Conservation (phyloP, 257 asterid species). For the Solanum sparsipilum region DNA sequence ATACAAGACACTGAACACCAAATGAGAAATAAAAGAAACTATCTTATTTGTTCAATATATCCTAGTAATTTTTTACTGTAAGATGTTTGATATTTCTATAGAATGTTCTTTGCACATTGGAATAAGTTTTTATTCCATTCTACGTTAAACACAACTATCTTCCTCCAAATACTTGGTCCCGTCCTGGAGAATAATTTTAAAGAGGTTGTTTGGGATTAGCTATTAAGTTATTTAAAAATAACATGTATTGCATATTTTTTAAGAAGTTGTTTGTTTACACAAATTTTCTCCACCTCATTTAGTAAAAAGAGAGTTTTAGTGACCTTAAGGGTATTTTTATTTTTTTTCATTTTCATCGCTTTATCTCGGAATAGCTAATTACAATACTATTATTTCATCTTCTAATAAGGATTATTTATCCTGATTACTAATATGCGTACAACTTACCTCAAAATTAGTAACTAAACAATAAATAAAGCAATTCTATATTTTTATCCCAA, state of each 20-base stretch:
- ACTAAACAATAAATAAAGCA: no score
- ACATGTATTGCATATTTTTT: no score
- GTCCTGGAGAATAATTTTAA: not conserved
- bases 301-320: not conserved
- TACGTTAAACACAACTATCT: not conserved
- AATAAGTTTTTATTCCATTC: not conserved
- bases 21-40: no score
- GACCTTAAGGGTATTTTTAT: no score
- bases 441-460: no score
- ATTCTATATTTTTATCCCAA: no score
- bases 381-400: not conserved
- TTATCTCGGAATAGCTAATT: no score
- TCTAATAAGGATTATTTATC: no score
- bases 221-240: not conserved
- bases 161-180: not conserved
- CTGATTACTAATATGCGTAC: no score
- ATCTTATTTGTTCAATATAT: not conserved
- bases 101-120: not conserved
- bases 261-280: no score
- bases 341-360: no score
- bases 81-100: not conserved
- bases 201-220: not conserved
- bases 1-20: no score
- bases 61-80: not conserved
- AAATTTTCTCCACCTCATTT: not conserved